Percentiles rank a stretch among this genome's conserved stretches.
phyloP scores from a whole-genome alignment of 129 eudicot species.

The Heracleum sosnowskyi region DNA sequence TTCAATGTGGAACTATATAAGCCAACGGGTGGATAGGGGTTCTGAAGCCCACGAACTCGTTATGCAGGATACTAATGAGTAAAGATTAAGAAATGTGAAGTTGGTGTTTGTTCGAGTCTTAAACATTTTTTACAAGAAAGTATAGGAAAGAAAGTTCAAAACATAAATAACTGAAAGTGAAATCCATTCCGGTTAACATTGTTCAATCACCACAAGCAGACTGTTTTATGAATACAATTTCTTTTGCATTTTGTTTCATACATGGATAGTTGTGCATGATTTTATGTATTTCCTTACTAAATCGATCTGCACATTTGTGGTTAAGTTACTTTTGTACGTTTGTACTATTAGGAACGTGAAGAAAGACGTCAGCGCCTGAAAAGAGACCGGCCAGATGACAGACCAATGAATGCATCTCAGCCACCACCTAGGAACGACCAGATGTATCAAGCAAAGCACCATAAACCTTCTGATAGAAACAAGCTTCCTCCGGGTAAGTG shows the following conservation, averaged over 20 bases:
- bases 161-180: neutral
- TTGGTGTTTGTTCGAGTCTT: neutral
- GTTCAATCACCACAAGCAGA: neutral
- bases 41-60: neutral
- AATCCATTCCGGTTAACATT: neutral
- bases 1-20: neutral
- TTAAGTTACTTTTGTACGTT: neutral
- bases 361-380: conserved; percentile 73
- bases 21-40: neutral
- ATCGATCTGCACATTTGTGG: neutral
- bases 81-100: neutral
- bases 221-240: neutral
- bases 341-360: conserved; percentile 77
- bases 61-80: neutral
- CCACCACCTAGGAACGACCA: conserved; percentile 40
- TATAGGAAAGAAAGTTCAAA: neutral
- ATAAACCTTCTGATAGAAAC: conserved; percentile 54
- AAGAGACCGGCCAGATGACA: conserved; percentile 81
- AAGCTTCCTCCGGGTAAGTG: conserved; percentile 86
- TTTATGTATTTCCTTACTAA: neutral
- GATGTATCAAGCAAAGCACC: conserved; percentile 46
- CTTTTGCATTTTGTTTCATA: neutral
- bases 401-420: conserved; percentile 43
- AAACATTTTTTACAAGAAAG: neutral
- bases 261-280: neutral